phyloP scores from a whole-genome alignment of 2,329 filamentous ascomycete genomes.

The Apiospora malaysiana region DNA sequence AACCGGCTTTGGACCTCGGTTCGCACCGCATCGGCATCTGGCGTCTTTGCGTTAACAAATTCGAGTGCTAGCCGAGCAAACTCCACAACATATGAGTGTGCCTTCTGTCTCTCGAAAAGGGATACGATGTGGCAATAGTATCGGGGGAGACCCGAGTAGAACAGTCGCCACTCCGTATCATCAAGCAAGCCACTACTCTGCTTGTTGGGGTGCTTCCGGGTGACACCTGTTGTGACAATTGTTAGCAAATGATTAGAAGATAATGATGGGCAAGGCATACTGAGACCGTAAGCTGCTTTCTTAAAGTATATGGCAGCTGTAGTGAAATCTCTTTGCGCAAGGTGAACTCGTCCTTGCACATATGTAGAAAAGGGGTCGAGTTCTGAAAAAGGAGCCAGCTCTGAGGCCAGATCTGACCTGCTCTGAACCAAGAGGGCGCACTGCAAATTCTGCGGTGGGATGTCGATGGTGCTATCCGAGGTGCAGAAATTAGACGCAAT shows the following conservation, averaged over 20 bases:
- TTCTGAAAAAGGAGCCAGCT: constrained; percentile 61
- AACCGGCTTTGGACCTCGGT: constrained; percentile 81
- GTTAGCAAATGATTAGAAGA: background rate
- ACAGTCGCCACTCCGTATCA: constrained; percentile 72
- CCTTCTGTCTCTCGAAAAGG: constrained; percentile 79
- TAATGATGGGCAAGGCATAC: constrained; percentile 60
- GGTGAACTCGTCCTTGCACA: constrained; percentile 79
- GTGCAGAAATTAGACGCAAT: constrained; percentile 71
- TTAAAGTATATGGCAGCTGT: constrained; percentile 78
- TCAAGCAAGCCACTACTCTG: constrained; percentile 73
- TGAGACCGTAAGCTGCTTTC: constrained; percentile 81
- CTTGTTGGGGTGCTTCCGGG: constrained; percentile 51
- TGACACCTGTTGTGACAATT: constrained; percentile 45
- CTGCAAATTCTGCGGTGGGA: constrained; percentile 65
- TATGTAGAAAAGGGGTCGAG: constrained; percentile 74
- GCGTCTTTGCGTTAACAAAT: constrained; percentile 51
- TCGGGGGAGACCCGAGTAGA: constrained; percentile 75
- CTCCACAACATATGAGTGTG: constrained; percentile 81
- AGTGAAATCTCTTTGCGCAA: constrained; percentile 76
- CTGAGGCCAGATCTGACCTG: constrained; percentile 63
- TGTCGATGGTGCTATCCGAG: constrained; percentile 68
- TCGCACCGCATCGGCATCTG: constrained; percentile 50
- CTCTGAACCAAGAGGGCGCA: constrained; percentile 66
- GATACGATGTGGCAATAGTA: constrained; percentile 88
- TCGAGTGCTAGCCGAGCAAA: constrained; percentile 80